A percentile compares a stretch with the other conserved stretches of the same genome.
phyloP scores from a whole-genome alignment of 306 rosid species.

The Trifolium repens region DNA sequence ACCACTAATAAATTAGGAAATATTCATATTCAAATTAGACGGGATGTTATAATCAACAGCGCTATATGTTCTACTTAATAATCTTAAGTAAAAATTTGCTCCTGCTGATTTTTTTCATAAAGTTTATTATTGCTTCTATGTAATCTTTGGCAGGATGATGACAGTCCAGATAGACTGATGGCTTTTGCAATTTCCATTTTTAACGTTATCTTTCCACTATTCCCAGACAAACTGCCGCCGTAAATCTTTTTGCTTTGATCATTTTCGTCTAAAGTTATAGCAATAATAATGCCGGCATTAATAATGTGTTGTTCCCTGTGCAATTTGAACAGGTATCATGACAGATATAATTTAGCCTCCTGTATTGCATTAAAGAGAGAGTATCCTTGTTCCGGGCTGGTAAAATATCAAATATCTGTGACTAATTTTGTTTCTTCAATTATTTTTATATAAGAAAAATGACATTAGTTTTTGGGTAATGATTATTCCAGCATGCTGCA shows the following conservation, averaged over 20 bases:
- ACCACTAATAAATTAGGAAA: background rate
- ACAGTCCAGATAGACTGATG: background rate
- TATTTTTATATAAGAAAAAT: background rate
- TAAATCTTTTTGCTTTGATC: conserved; percentile 14
- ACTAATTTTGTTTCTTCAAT: conserved; percentile 15
- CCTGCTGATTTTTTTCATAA: background rate
- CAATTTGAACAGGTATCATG: conserved; percentile 30
- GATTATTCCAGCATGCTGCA: conserved; percentile 36
- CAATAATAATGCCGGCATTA: background rate
- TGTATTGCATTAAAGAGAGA: background rate
- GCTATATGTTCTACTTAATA: background rate
- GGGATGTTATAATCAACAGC: background rate
- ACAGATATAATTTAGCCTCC: background rate
- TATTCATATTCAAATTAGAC: background rate
- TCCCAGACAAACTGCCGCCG: conserved; percentile 4
- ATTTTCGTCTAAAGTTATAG: background rate
- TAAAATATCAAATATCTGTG: conserved; percentile 17
- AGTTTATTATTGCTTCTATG: background rate
- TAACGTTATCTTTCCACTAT: background rate
- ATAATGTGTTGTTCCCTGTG: background rate
- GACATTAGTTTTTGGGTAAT: conserved; percentile 9
- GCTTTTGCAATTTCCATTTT: conserved; percentile 28
- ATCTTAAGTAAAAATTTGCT: background rate
- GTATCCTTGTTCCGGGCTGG: conserved; percentile 18
- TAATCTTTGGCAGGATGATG: conserved; percentile 11